Percentiles rank a stretch among this genome's conserved stretches.
phyloP scores from a whole-genome alignment of 768 basidiomycete species.

The Saitozyma podzolica region DNA sequence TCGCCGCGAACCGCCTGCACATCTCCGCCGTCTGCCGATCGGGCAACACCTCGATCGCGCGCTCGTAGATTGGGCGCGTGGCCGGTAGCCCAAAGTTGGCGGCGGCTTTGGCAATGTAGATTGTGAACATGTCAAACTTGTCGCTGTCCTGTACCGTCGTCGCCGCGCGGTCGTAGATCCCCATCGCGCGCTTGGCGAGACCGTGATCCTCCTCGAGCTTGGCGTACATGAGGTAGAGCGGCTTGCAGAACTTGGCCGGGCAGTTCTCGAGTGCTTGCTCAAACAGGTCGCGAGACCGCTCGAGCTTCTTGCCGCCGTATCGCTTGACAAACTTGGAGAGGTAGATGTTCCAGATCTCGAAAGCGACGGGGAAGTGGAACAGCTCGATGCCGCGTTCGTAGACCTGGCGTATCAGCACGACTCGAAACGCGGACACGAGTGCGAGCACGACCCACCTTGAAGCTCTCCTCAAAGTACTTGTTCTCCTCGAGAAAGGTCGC shows the following conservation, averaged over 20 bases:
- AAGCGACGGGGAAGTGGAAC: slow-evolving; percentile 96
- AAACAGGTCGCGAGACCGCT: slow-evolving; percentile 94
- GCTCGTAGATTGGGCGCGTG: slow-evolving; percentile 93
- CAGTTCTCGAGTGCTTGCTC: slow-evolving; percentile 97
- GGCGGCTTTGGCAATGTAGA: slow-evolving; percentile 96
- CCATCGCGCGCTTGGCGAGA: slow-evolving; percentile 92
- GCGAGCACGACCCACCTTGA: slow-evolving; percentile 66
- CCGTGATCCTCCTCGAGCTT: slow-evolving; percentile 92
- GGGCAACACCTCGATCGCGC: slow-evolving; percentile 87
- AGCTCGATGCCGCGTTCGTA: slow-evolving; percentile 96
- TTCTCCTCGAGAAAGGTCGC: slow-evolving; percentile 97
- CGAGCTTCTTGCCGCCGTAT: slow-evolving; percentile 90
- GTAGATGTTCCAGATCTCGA: slow-evolving; percentile 99
- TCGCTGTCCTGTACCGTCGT: slow-evolving; percentile 82
- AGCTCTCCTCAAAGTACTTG: slow-evolving; percentile 96
- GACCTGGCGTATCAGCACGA: slow-evolving; percentile 58
- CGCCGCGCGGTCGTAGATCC: slow-evolving; percentile 90
- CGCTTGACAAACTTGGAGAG: slow-evolving; percentile 94
- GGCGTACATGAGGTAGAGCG: slow-evolving; percentile 94
- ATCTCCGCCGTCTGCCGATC: slow-evolving; percentile 94
- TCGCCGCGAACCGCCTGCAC: slow-evolving; percentile 91
- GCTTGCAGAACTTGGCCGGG: slow-evolving; percentile 89
- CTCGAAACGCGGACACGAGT: not conserved
- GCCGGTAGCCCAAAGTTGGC: slow-evolving; percentile 94
- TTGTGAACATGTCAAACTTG: slow-evolving; percentile 96